Conservation (phyloP, 371 early-diverging fungal genomes). For the Zychaea mexicana region DNA sequence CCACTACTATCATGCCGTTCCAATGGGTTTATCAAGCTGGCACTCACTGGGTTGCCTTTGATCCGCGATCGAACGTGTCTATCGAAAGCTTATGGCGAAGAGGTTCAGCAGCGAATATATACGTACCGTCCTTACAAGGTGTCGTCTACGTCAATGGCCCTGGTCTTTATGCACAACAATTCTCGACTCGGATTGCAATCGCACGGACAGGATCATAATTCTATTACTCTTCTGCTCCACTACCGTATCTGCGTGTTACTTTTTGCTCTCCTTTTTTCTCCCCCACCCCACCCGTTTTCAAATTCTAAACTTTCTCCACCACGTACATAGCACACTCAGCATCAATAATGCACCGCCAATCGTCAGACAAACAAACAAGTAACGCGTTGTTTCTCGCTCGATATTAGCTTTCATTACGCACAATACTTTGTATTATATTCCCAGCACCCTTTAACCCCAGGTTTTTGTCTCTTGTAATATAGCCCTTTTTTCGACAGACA, state of each 20-base stretch:
- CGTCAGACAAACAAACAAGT: too few relatives aligned
- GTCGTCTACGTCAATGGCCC: constrained; percentile 23
- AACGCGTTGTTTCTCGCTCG: too few relatives aligned
- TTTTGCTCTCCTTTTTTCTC: not conserved
- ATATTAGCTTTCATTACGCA: too few relatives aligned
- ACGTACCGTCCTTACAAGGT: constrained; percentile 20
- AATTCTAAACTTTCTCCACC: too few relatives aligned
- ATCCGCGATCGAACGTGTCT: constrained; percentile 8
- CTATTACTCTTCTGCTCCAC: not conserved
- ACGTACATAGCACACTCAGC: too few relatives aligned
- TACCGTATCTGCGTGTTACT: not conserved
- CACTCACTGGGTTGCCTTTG: constrained; percentile 24
- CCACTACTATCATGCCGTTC: too few relatives aligned
- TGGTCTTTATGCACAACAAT: constrained; percentile 18
- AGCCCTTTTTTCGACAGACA: too few relatives aligned
- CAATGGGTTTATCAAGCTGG: constrained; percentile 25
- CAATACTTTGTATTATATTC: too few relatives aligned
- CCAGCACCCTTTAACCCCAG: too few relatives aligned
- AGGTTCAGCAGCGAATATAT: constrained; percentile 14
- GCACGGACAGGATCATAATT: constrained; percentile 12
- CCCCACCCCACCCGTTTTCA: too few relatives aligned
- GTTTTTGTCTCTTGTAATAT: too few relatives aligned
- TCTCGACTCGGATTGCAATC: constrained; percentile 14
- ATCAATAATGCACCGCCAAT: too few relatives aligned
- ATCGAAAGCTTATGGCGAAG: constrained; percentile 20